Percentiles rank a stretch among this genome's conserved stretches.
Conservation (phyloP, 805 yeast species). For the Saccharomycopsis javanensis region DNA sequence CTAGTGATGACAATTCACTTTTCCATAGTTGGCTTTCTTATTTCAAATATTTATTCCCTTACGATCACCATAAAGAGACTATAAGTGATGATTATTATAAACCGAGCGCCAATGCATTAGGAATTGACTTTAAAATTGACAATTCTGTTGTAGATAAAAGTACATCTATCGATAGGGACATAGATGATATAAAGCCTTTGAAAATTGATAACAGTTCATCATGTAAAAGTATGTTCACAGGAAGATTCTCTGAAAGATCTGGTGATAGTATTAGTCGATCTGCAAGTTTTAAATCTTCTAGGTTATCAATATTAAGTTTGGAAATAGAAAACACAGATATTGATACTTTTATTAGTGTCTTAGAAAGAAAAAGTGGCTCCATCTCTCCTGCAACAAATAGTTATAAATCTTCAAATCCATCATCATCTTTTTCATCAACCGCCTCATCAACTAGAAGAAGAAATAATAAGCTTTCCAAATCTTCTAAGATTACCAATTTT, state of each 20-base stretch:
- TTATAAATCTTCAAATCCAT: neutral
- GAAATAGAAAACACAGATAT: neutral
- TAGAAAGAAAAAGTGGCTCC: neutral
- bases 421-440: neutral
- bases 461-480: slow-evolving; percentile 10
- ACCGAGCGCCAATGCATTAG: slow-evolving; percentile 9
- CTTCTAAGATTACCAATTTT: slow-evolving; percentile 10
- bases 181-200: slow-evolving; percentile 1
- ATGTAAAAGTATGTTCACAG: neutral
- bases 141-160: neutral
- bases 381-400: neutral
- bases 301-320: neutral
- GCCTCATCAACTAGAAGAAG: neutral
- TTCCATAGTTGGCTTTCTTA: slow-evolving; percentile 17
- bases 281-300: neutral
- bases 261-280: slow-evolving; percentile 15
- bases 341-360: neutral
- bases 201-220: neutral
- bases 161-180: too few relatives aligned
- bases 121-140: slow-evolving; percentile 8
- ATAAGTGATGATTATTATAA: slow-evolving; percentile 56
- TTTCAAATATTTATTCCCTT: slow-evolving; percentile 12
- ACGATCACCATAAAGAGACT: slow-evolving; percentile 62
- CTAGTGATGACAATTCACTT: slow-evolving; percentile 13
- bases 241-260: slow-evolving; percentile 15